These are phyloP conservation scores for Hyaloscypha hepaticicola DNA, from an alignment of 495 filamentous ascomycete genomes.

Conservation along the genomic window DNA sequence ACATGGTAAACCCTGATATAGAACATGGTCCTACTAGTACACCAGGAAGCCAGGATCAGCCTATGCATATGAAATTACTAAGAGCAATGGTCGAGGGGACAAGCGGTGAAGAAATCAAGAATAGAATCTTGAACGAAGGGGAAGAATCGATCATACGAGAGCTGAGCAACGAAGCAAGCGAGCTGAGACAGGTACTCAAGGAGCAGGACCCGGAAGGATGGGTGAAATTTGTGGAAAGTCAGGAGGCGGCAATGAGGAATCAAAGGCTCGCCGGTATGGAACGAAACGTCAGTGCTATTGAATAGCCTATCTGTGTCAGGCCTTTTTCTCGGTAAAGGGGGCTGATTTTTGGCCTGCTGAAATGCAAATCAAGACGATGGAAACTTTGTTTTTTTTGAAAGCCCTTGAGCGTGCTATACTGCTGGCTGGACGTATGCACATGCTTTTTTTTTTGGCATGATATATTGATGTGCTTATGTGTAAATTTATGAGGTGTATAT, in stretches of 20 bases:
- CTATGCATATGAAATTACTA: conserved; percentile 57
- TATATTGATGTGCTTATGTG: neutral
- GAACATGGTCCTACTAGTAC: conserved; percentile 43
- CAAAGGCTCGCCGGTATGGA: conserved; percentile 15
- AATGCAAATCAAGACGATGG: neutral
- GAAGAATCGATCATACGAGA: conserved; percentile 60
- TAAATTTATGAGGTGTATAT: neutral
- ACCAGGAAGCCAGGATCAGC: conserved; percentile 47
- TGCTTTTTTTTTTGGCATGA: neutral
- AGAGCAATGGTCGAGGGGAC: conserved; percentile 63
- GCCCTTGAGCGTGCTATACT: neutral
- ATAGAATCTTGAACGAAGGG: conserved; percentile 53
- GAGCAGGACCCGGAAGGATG: conserved; percentile 60
- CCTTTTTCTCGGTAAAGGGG: neutral
- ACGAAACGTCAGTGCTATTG: conserved; percentile 26
- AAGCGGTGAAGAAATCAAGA: conserved; percentile 57
- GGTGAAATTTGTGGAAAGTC: conserved; percentile 63
- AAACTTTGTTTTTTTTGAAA: neutral
- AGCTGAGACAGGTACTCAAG: conserved; percentile 47
- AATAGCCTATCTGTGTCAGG: neutral
- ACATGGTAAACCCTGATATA: conserved; percentile 53
- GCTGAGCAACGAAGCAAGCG: conserved; percentile 49
- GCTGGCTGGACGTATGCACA: neutral
- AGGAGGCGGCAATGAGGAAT: conserved; percentile 65
- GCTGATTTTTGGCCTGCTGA: neutral